A percentile compares a stretch with the other conserved stretches of the same genome.
These are phyloP conservation scores for Leucocoprinus birnbaumii DNA, from an alignment of 768 basidiomycete species.

Conservation along the genomic window DNA sequence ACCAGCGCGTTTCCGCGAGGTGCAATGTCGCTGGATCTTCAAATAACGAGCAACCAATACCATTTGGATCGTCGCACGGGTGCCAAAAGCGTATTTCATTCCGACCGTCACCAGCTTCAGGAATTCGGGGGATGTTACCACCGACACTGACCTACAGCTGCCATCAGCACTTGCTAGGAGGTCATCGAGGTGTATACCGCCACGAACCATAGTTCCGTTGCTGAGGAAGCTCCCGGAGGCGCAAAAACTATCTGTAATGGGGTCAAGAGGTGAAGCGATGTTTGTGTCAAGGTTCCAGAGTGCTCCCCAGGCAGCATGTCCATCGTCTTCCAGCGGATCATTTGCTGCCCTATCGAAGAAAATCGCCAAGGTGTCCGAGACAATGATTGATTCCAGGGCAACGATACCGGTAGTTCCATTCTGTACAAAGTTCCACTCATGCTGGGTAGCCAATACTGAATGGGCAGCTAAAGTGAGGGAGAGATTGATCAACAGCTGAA, in stretches of 20 bases:
- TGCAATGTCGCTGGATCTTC: constrained; percentile 32
- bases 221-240: constrained; percentile 37
- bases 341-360: constrained; percentile 26
- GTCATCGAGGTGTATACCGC: neutral
- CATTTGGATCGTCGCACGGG: constrained; percentile 30
- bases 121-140: constrained; percentile 23
- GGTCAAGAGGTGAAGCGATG: constrained; percentile 26
- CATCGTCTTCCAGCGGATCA: constrained; percentile 36
- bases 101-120: constrained; percentile 27
- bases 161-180: too few relatives aligned
- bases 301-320: constrained; percentile 40
- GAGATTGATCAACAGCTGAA: too few relatives aligned
- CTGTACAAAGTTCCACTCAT: constrained; percentile 25
- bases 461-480: neutral
- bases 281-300: constrained; percentile 38
- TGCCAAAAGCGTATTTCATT: constrained; percentile 35
- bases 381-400: constrained; percentile 23
- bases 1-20: constrained; percentile 37
- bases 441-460: neutral
- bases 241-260: constrained; percentile 38
- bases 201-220: constrained; percentile 35
- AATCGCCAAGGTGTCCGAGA: constrained; percentile 24
- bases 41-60: constrained; percentile 28
- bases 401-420: constrained; percentile 24
- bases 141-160: constrained; percentile 25